Base-by-base conservation (phyloP, 192 early-diverging fungal genomes). In the Cladochytrium replicatum region DNA sequence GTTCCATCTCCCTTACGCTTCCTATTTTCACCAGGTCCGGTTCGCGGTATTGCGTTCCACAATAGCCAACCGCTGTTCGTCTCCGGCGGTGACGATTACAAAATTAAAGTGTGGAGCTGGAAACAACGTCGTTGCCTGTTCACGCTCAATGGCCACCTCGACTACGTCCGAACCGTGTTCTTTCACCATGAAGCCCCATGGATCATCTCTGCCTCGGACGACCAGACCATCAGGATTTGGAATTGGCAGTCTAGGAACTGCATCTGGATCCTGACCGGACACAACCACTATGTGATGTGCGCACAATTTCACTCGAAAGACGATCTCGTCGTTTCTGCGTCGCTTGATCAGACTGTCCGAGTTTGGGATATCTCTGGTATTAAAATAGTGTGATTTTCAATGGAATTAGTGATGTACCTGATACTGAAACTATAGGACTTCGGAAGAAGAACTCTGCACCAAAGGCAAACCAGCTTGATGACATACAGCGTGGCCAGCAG, bases 61-160 rank as follows among this genome's bases (percentile, higher is more conserved):
- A 86, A 84, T 4, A 87, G 90, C 0, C 93, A 97, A 59, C 90
- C 93, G 25, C 69, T 99, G 7, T 99, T 99, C 67, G 96, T 94
- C 3, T 92, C 92, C 29, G 93, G 90, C 29, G 96, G 90, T 48
- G 96, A 99, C 60, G 96, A 99, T 67, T 96, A 97, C 78, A 99
- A 96, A 68, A 91, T 99, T 58, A 95, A 94, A 67, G 91, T 99
- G 13, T 99, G 96, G 96, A 96, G 94, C 74, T 89, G 94, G 79
- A 97, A 97, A 68, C 89, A 85, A 39, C 80, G 90, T 9, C 85
- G 91, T 54, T 99, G 92, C 60, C 72, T 91, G 25, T 99, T 95
- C 52, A 97, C 96, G 17, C 74, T 99, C 29, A 93, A 88, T 38
- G 96, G 96, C 4, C 96, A 99, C 74, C 67, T 99, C 54, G 96